These are phyloP conservation scores for Ascocoryne sarcoides DNA, from an alignment of 2,329 filamentous ascomycete genomes.

Conservation along the genomic window DNA sequence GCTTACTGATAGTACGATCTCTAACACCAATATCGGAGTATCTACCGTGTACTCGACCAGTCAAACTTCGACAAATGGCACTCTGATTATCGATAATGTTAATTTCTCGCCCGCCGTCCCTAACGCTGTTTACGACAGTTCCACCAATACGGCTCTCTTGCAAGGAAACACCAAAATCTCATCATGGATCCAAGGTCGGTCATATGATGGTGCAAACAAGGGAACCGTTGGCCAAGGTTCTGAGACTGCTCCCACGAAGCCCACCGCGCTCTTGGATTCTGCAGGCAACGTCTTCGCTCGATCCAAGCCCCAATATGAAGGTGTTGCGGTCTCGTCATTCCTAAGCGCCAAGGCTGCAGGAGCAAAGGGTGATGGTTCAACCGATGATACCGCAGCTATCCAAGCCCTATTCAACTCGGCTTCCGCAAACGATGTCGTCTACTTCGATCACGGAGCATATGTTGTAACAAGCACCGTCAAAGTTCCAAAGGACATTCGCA, in stretches of 20 bases:
- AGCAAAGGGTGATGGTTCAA: constrained; percentile 77
- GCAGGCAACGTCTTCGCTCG: constrained; percentile 68
- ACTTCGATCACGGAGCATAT: constrained; percentile 62
- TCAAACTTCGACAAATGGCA: constrained; percentile 63
- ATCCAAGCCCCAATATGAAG: constrained; percentile 82
- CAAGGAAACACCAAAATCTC: constrained; percentile 58
- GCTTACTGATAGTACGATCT: constrained; percentile 71
- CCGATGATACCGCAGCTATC: constrained; percentile 80
- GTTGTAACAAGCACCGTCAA: constrained; percentile 60
- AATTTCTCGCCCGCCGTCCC: constrained; percentile 63
- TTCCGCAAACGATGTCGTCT: constrained; percentile 56
- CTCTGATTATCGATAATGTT: constrained; percentile 80
- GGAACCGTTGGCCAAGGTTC: constrained; percentile 34
- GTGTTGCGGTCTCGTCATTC: constrained; percentile 58
- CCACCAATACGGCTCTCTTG: constrained; percentile 52
- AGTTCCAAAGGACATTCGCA: constrained; percentile 71
- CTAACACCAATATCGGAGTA: constrained; percentile 67
- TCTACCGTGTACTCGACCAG: constrained; percentile 61
- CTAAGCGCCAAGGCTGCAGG: constrained; percentile 75
- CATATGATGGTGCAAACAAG: constrained; percentile 42
- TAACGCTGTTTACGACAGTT: constrained; percentile 53
- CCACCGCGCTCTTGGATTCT: constrained; percentile 52
- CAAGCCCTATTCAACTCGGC: constrained; percentile 67
- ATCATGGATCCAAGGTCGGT: constrained; percentile 73
- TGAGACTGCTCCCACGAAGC: constrained; percentile 51